These are phyloP conservation scores for Zymoseptoria tritici DNA, from an alignment of 2,329 filamentous ascomycete genomes.

Conservation along the genomic window DNA sequence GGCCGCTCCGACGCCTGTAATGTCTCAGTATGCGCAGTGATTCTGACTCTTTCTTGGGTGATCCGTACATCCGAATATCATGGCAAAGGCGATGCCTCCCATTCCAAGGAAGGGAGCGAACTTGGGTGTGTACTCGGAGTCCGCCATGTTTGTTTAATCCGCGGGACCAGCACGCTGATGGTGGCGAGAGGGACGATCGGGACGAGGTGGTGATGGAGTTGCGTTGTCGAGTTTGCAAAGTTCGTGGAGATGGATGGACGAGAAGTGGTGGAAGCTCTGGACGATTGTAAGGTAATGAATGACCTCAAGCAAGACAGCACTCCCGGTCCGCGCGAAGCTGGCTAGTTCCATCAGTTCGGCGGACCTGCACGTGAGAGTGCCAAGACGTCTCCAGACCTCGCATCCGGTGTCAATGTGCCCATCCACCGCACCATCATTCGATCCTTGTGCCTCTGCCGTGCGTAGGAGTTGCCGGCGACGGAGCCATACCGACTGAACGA, in stretches of 20 bases:
- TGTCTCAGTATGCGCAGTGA: constrained; percentile 15
- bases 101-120: constrained; percentile 86
- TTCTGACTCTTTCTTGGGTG: background rate
- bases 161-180: background rate
- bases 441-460: background rate
- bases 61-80: constrained; percentile 72
- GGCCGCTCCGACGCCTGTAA: constrained; percentile 62
- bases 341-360: background rate
- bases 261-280: background rate
- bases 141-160: constrained; percentile 33
- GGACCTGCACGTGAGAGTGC: background rate
- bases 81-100: constrained; percentile 72
- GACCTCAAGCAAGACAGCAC: background rate
- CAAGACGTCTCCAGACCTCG: background rate
- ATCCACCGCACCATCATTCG: background rate
- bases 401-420: background rate
- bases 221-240: background rate
- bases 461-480: background rate
- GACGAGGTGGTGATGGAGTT: background rate
- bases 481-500: background rate
- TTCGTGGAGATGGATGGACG: constrained; percentile 3
- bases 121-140: constrained; percentile 59
- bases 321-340: background rate
- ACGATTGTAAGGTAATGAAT: background rate
- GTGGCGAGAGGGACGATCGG: background rate